Evolutionary conservation across 73 alveolate genomes (phyloP).

Genomic region (Tetrahymena borealis): DNA sequence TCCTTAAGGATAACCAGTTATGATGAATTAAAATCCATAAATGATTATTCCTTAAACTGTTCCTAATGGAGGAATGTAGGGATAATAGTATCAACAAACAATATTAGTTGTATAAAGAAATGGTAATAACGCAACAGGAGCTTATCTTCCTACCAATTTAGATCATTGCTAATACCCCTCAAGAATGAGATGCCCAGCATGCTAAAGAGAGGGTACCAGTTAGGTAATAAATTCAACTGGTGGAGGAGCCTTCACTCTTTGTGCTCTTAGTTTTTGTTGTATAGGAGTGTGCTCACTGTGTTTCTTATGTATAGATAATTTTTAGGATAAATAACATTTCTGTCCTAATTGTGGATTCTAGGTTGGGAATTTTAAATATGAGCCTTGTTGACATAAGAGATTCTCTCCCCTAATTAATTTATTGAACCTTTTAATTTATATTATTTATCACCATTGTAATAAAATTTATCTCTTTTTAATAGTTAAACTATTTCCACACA

Average conservation of each 20-base stretch:
- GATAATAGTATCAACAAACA: too few relatives aligned
- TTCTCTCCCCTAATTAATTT: too few relatives aligned
- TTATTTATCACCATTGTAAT: too few relatives aligned
- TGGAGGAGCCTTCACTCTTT: background rate
- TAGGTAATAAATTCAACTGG: background rate
- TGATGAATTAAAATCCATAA: too few relatives aligned
- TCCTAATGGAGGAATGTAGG: background rate
- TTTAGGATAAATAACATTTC: background rate
- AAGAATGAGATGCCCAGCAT: background rate
- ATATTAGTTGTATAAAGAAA: too few relatives aligned
- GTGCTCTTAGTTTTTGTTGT: background rate
- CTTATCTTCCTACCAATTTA: background rate
- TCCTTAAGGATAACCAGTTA: background rate
- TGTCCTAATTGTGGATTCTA: background rate
- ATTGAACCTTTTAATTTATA: too few relatives aligned
- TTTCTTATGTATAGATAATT: background rate
- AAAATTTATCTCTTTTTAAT: too few relatives aligned
- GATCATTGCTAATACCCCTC: background rate
- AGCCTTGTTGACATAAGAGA: background rate
- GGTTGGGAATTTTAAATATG: background rate
- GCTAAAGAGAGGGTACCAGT: background rate
- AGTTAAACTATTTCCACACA: too few relatives aligned
- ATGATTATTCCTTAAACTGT: too few relatives aligned
- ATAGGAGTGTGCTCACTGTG: background rate
- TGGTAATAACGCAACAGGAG: too few relatives aligned